Evolutionary conservation across 176 grass and related monocot genomes (phyloP), one percentile per base, ranked within the genome.

Genomic region (Triticum timopheevii): DNA sequence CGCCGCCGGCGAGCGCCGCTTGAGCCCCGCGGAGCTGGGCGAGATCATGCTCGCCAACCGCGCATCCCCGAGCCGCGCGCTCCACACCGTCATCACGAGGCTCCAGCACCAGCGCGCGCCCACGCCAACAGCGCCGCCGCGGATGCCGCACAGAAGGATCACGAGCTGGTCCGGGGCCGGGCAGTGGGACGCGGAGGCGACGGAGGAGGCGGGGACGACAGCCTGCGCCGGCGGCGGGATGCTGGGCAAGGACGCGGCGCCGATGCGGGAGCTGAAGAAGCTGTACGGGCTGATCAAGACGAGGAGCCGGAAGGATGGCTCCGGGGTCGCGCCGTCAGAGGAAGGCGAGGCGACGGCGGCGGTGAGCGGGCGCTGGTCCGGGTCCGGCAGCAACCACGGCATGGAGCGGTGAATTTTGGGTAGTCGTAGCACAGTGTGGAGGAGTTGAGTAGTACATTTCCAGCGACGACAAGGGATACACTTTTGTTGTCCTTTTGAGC

Each of bases 41-140:
- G 96, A 98, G 93, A 92, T 98, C 85, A 98, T 98, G 96, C 81
- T 98, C 6, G 96, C 93, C 66, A 94, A 95, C 86, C 85, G 96
- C 44, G 65, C 30, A 7, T 98, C 96, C 13, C 88, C 96, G 10
- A 95, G 38, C 80, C 93, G 96, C 35, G 96, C 96, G 62, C 92
- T 98, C 50, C 94, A 93, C 40, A 91, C 66, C 38, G 88, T 95
- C 11, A 94, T 98, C 78, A 95, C 54, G 31, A 92, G 89, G 15
- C 86, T 98, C 5, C 90, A 98, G 15, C 86, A 95, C 5, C 88
- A 98, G 47, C 90, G 78, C 69, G 81, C 81, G 3, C 70, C 64
- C 54, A 7, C 17, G 9, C 13, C 45, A 4, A 13, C 45, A 4
- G 38, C 56, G 73, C 61, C 25, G 25, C 71, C 77, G 34, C 72